A percentile compares a stretch with the other conserved stretches of the same genome.
Evolutionary conservation across 1,284 basidiomycete genomes (phyloP).

Genomic region (Phylloporus sp.): DNA sequence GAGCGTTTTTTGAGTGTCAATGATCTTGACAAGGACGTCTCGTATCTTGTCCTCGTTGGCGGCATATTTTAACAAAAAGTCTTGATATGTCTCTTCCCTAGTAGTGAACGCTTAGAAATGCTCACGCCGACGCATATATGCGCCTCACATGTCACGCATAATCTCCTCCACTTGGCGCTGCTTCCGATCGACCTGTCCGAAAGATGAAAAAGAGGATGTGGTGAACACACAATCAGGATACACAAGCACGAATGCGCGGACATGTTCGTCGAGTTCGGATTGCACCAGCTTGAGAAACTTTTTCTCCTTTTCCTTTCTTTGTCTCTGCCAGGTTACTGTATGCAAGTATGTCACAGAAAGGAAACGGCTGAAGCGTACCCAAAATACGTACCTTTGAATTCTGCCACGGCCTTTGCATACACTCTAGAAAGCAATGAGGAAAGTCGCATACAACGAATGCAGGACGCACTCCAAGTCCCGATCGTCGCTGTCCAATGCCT

Average conservation of each 20-base stretch:
- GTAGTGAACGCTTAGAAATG: not conserved
- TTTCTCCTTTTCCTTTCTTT: constrained; percentile 39
- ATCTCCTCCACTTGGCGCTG: constrained; percentile 24
- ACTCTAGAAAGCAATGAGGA: constrained; percentile 12
- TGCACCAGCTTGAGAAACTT: constrained; percentile 35
- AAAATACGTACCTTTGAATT: constrained; percentile 33
- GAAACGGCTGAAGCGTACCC: not conserved
- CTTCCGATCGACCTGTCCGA: constrained; percentile 28
- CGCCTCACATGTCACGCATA: constrained; percentile 30
- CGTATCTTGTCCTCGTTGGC: constrained; percentile 34
- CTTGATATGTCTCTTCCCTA: constrained; percentile 32
- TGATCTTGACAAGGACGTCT: constrained; percentile 32
- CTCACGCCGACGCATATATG: constrained; percentile 9
- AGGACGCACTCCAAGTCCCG: constrained; percentile 30
- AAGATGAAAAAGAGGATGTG: not conserved
- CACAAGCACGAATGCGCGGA: constrained; percentile 7
- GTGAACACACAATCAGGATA: not conserved
- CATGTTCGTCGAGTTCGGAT: constrained; percentile 37
- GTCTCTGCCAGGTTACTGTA: constrained; percentile 46
- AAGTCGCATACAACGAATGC: not conserved
- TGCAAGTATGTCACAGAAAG: not conserved
- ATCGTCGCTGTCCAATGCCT: constrained; percentile 32
- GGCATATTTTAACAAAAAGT: constrained; percentile 31
- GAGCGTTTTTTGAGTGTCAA: constrained; percentile 28
- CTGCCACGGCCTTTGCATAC: constrained; percentile 37